Base-by-base conservation (phyloP, 2,329 filamentous ascomycete species). In the Calonectria montana region DNA sequence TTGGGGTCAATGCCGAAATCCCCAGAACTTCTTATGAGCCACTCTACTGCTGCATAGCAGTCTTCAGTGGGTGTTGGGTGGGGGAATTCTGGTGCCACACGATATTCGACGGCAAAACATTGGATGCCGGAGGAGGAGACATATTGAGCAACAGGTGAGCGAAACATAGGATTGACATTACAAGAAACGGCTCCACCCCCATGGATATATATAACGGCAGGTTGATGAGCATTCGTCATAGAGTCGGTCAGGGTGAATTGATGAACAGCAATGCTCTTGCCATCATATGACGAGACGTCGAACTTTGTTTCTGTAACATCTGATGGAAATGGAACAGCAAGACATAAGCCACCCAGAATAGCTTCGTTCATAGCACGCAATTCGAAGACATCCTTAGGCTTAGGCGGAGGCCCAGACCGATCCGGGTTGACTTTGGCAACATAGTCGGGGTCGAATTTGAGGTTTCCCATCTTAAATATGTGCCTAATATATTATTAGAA, bases 101-200 rank as follows among this genome's bases (percentile, higher is more conserved):
- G 63, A 35, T 73, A 74, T 27, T 74, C 67, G 13, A 74, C 70
- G 9, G 29, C 50, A 31, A 57, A 57, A 8, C 29, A 23, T 23
- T 37, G 50, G n/a, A 57, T 29, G 16, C 31, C 50, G 1, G 50
- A 57, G 5, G 16, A 23, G 4, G 50, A 37, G 4, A 35, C 31
- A 18, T 57, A 57, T 57, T 57, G 50, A 12, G 50, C 50, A 16
- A 57, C 35, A 12, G 50, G n/a, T n/a, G 50, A 37, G n/a, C 50
- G 50, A 23, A 15, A 57, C 18, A 57, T 57, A 6, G 50, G 50
- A 21, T 57, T 37, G 31, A 57, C 50, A 37, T 57, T 57, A 29
- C 50, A 57, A 37, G 50, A 23, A 2, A 57, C 29, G 9, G 27
- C 12, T 21, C 50, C 50, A 2, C 50, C 50, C 37, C 50, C 50